Evolutionary conservation across 2,329 filamentous ascomycete species (phyloP).

Genomic region (Colletotrichum cordylinicola): DNA sequence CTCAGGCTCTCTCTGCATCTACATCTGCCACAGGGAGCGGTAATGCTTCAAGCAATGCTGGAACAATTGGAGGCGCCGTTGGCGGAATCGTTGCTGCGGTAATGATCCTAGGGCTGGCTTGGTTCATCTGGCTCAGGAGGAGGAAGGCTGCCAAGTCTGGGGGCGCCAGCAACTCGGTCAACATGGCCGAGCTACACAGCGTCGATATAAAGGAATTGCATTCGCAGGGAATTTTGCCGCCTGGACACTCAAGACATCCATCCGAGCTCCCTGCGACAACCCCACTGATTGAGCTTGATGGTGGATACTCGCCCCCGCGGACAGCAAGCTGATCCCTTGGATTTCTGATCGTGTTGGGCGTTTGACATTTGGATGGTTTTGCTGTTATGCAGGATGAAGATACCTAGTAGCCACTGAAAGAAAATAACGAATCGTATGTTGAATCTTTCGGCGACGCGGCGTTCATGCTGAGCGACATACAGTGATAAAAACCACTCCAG

Average conservation of each 20-base stretch:
- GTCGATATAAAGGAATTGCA: background rate
- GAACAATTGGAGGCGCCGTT: background rate
- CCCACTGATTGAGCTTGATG: background rate
- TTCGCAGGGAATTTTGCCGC: background rate
- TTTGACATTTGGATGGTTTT: rapidly evolving
- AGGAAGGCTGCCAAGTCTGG: background rate
- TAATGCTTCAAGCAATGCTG: background rate
- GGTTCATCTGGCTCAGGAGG: background rate
- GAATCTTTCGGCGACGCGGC: background rate
- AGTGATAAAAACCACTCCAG: too few species aligned
- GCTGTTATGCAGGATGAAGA: rapidly evolving
- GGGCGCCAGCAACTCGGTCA: background rate
- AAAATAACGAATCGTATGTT: background rate
- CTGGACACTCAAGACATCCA: background rate
- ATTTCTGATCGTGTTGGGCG: background rate
- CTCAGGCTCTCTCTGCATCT: background rate
- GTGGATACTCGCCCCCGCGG: background rate
- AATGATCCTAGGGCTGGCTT: background rate
- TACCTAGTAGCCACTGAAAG: background rate
- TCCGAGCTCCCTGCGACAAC: background rate
- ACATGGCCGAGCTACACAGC: background rate
- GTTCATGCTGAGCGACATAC: too few species aligned
- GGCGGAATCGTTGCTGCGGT: background rate
- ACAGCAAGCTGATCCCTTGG: background rate
- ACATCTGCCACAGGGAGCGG: too few species aligned